Conservation (phyloP, 345 rosid species). For the Pelargonium nanum region DNA sequence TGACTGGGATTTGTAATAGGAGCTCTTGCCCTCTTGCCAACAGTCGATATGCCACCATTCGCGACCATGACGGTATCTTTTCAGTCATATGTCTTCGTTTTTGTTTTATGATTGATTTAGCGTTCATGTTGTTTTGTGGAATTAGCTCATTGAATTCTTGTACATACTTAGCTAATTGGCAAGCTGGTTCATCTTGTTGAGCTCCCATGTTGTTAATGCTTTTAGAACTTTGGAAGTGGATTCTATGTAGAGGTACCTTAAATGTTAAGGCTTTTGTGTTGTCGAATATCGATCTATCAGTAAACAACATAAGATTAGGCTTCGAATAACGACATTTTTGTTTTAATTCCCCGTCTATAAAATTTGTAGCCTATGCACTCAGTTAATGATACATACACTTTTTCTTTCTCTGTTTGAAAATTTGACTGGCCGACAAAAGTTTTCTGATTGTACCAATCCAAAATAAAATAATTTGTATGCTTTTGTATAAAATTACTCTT, state of each 20-base stretch:
- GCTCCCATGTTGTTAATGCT: no score
- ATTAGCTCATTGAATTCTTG: background rate
- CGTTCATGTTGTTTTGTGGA: background rate
- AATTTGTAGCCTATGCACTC: background rate
- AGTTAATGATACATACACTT: no score
- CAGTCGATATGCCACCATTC: slow-evolving; percentile 89
- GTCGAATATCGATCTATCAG: background rate
- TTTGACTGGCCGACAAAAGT: no score
- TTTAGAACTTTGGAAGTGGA: background rate
- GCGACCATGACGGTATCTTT: slow-evolving; percentile 85
- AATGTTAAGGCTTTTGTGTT: background rate
- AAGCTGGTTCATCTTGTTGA: background rate
- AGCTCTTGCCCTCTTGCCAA: slow-evolving; percentile 98
- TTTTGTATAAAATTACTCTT: no score
- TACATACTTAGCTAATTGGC: background rate
- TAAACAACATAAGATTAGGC: background rate
- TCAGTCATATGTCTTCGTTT: no score
- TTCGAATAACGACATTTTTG: background rate
- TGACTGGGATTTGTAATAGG: slow-evolving; percentile 83
- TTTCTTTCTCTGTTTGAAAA: no score
- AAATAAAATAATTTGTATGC: no score
- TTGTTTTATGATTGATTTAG: background rate
- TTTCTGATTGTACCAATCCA: no score
- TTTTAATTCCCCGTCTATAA: background rate
- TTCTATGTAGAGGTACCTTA: background rate